Evolutionary conservation across 2,329 filamentous ascomycete genomes (phyloP).

Genomic region (Xylaria sp.): DNA sequence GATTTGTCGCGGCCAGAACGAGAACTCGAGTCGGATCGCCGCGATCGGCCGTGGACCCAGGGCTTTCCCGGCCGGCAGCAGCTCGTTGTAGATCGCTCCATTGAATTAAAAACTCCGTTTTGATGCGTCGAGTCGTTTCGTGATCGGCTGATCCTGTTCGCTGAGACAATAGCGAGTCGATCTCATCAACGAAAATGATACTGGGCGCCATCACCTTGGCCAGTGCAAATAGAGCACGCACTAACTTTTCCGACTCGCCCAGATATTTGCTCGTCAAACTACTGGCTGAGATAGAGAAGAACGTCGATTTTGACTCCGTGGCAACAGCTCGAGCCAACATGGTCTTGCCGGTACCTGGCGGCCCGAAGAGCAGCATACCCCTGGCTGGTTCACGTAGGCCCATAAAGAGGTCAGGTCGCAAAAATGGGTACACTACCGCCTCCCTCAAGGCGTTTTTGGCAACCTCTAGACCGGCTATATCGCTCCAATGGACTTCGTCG

Average conservation of each 20-base stretch:
- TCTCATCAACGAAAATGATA: constrained; percentile 98
- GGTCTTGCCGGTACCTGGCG: constrained; percentile 96
- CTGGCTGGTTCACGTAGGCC: constrained; percentile 88
- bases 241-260: constrained; percentile 93
- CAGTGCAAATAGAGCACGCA: constrained; percentile 84
- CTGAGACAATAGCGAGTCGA: constrained; percentile 85
- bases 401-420: constrained; percentile 93
- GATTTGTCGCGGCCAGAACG: constrained; percentile 89
- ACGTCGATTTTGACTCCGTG: constrained; percentile 89
- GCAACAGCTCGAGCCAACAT: constrained; percentile 95
- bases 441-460: constrained; percentile 92
- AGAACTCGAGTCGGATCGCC: constrained; percentile 85
- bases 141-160: constrained; percentile 80
- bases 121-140: constrained; percentile 87
- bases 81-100: constrained; percentile 93
- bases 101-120: constrained; percentile 96
- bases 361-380: constrained; percentile 93
- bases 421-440: constrained; percentile 92
- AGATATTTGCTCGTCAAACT: constrained; percentile 94
- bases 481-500: constrained; percentile 90
- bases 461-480: constrained; percentile 83
- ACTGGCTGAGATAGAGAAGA: constrained; percentile 94
- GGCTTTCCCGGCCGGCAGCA: constrained; percentile 74
- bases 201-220: constrained; percentile 84
- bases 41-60: constrained; percentile 58